These are phyloP conservation scores for Sergeia podlipaevii DNA, from an alignment of 208 protist genomes.

Conservation along the genomic window DNA sequence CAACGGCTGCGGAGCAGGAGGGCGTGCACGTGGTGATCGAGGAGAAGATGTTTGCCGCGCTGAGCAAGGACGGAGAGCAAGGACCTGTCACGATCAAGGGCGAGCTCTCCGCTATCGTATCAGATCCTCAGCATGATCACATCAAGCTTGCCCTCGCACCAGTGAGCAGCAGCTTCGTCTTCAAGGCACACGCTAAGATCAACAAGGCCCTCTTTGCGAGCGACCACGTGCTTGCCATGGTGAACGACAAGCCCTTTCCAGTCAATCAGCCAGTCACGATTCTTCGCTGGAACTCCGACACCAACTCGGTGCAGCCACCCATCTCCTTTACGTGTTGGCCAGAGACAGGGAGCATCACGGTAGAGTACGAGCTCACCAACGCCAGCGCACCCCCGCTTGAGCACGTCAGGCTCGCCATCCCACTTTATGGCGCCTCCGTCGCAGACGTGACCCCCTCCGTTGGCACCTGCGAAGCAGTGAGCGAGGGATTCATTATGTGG, in stretches of 20 bases:
- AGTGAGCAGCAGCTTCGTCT: constrained; percentile 61
- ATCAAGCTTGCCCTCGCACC: constrained; percentile 51
- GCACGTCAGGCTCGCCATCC: constrained; percentile 51
- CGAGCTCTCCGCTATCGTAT: constrained; percentile 69
- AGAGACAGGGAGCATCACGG: constrained; percentile 50
- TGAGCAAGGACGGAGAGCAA: constrained; percentile 54
- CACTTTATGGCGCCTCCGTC: constrained; percentile 39
- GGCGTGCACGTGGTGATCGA: constrained; percentile 54
- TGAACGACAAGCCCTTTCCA: constrained; percentile 71
- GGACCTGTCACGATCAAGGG: constrained; percentile 56
- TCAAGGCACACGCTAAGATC: constrained; percentile 82
- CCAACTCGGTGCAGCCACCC: constrained; percentile 28
- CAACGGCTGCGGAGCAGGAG: constrained; percentile 10
- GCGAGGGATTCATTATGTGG: constrained; percentile 41
- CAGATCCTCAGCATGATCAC: constrained; percentile 49
- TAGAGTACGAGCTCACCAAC: constrained; percentile 80
- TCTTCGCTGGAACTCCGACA: constrained; percentile 56
- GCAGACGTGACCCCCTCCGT: constrained; percentile 39
- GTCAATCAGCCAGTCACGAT: constrained; percentile 78
- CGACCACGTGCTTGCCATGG: constrained; percentile 75
- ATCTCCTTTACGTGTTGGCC: constrained; percentile 83
- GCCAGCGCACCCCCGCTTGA: constrained; percentile 31
- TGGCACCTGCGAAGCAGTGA: constrained; percentile 26
- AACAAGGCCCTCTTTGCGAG: constrained; percentile 78
- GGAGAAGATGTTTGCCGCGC: constrained; percentile 60